Evolutionary conservation across 495 filamentous ascomycete species (phyloP).

Genomic region (Hypomontagnella submonticulosa): DNA sequence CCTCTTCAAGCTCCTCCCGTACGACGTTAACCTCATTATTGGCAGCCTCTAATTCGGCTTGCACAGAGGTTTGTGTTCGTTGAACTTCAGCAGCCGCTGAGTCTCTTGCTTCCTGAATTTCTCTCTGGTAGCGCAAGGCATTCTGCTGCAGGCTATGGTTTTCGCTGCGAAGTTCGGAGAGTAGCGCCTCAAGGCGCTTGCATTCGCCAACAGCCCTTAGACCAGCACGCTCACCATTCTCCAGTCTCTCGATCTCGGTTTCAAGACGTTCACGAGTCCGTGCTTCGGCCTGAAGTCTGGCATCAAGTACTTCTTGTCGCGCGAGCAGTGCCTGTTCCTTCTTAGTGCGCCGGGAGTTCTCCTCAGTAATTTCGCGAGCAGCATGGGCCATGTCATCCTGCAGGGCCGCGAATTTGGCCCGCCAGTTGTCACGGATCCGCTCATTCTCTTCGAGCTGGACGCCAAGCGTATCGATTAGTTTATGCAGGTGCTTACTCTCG

Average conservation of each 20-base stretch:
- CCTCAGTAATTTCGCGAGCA: conserved; percentile 78
- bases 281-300: conserved; percentile 79
- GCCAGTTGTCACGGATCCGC: conserved; percentile 78
- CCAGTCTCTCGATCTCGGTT: conserved; percentile 77
- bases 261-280: conserved; percentile 82
- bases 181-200: conserved; percentile 71
- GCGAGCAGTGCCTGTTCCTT: conserved; percentile 78
- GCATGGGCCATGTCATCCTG: conserved; percentile 85
- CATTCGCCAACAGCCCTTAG: conserved; percentile 66
- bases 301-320: conserved; percentile 81
- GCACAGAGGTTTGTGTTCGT: conserved; percentile 78
- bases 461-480: conserved; percentile 73
- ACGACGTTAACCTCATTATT: conserved; percentile 85
- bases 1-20: conserved; percentile 78
- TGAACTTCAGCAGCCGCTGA: conserved; percentile 79
- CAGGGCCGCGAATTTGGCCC: conserved; percentile 79
- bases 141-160: conserved; percentile 72
- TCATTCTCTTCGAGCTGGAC: conserved; percentile 87
- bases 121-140: conserved; percentile 78
- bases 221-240: conserved; percentile 77
- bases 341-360: conserved; percentile 78
- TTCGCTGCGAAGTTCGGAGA: conserved; percentile 73
- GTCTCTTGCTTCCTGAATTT: conserved; percentile 84
- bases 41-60: conserved; percentile 80
- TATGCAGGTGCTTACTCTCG: conserved; percentile 66